Evolutionary conservation across 2,329 filamentous ascomycete species (phyloP), one percentile per base, ranked within the genome.

Genomic region (Fusarium fujikuroi): DNA sequence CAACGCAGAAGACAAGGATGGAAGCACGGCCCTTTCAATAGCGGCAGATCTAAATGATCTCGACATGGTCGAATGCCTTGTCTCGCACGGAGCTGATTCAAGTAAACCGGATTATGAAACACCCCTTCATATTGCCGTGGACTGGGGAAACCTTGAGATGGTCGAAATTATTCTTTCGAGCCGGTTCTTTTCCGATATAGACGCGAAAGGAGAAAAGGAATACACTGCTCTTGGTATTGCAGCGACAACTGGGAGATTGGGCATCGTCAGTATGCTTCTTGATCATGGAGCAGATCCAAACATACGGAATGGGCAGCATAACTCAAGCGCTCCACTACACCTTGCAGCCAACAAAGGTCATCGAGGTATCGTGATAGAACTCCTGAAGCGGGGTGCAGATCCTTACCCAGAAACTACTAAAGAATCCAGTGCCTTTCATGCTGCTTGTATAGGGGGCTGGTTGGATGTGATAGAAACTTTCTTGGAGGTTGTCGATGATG

Each of bases 231-330:
- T 73, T 11, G 66, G 72, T 18, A 72, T 74, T 11, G 70, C 70
- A 2, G 40, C 53, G 10, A 43, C 8, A 28, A 49, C 43, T 42
- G 67, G 70, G 8, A 63, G 69, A 39, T 15, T 67, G 5, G 66
- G 65, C 11, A 69, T 75, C 21, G 52, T 73, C 32, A 73, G 50
- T 37, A 66, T 30, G 25, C 64, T 75, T n/a, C 42, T 75, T 30
- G 64, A 73, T 19, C 65, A 73, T n/a, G 74, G 70, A 37, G 74
- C 72, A n/a, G 72, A 76, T 32, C 61, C 65, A 5, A 72, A 75
- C 30, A 52, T 72, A 5, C 42, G 67, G 25, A 70, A 66, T 30
- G 63, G 70, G 28, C 47, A 36, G 19, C 37, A 54, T 7, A 54
- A 40, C 12, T 72, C 67, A 25, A 66, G 61, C 40, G 68, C 21